Percentiles rank a stretch among this genome's conserved stretches.
Conservation (phyloP, 371 early-diverging fungal species). For the Zychaea mexicana region DNA sequence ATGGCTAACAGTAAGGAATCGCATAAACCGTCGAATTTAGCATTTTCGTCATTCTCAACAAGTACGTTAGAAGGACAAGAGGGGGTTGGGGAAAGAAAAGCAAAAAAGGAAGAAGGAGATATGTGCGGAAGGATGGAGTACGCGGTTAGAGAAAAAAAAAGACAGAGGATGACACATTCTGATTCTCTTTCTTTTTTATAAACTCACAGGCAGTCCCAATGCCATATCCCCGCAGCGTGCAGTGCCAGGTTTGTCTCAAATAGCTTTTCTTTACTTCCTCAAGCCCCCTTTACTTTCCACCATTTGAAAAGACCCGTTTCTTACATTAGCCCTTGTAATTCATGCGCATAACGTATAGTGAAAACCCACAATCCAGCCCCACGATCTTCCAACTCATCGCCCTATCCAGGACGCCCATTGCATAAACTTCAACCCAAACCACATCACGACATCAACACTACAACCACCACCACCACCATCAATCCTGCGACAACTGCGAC, state of each 20-base stretch:
- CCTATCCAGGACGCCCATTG: conserved; percentile 9
- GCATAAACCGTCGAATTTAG: not conserved
- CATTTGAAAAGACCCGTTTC: too few relatives aligned
- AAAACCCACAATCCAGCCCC: not conserved
- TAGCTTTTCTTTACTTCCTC: too few relatives aligned
- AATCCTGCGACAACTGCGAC: too few relatives aligned
- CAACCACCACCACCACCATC: not conserved
- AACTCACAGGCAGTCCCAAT: not conserved
- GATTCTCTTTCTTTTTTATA: too few relatives aligned
- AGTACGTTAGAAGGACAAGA: not conserved
- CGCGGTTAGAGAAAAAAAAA: too few relatives aligned
- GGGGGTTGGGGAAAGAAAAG: too few relatives aligned
- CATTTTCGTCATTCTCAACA: conserved; percentile 16
- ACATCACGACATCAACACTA: not conserved
- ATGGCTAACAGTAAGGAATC: conserved; percentile 10
- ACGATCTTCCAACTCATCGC: conserved; percentile 15
- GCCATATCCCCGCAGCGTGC: not conserved
- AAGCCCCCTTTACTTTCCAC: too few relatives aligned
- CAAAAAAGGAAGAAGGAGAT: too few relatives aligned
- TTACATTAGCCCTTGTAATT: not conserved
- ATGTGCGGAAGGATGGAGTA: not conserved
- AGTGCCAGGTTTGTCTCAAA: not conserved
- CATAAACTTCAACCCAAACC: not conserved
- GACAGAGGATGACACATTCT: too few relatives aligned
- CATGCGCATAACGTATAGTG: not conserved